phyloP scores from a whole-genome alignment of 2,329 filamentous ascomycete genomes.

The Sphaerulina vaccinii region DNA sequence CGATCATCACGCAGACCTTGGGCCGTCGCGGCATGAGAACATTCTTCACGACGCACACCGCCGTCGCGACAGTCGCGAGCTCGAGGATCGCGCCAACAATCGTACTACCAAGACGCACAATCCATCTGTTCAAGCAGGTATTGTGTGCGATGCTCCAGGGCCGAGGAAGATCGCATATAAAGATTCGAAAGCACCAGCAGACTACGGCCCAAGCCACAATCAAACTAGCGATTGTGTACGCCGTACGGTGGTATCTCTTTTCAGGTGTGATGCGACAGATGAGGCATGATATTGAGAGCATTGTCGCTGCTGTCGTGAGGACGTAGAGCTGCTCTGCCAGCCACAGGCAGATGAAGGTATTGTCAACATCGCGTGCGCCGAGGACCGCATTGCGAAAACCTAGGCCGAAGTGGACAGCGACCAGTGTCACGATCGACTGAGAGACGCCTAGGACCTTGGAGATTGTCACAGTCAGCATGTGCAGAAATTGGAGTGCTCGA shows the following conservation, averaged over 20 bases:
- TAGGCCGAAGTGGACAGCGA: conserved; percentile 27
- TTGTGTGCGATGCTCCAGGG: conserved; percentile 26
- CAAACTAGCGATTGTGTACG: conserved; percentile 20
- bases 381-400: conserved; percentile 14
- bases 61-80: conserved; percentile 23
- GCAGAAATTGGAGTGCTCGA: background rate
- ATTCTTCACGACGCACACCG: conserved; percentile 28
- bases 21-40: conserved; percentile 28
- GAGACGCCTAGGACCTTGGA: conserved; percentile 20
- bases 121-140: conserved; percentile 23
- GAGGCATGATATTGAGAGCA: conserved; percentile 30
- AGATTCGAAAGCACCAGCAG: conserved; percentile 20
- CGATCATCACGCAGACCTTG: conserved; percentile 27
- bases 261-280: conserved; percentile 29
- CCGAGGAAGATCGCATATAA: conserved; percentile 28
- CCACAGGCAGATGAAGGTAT: conserved; percentile 23
- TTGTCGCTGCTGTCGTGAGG: conserved; percentile 22
- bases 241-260: conserved; percentile 21
- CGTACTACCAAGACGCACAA: conserved; percentile 22
- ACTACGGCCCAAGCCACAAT: conserved; percentile 23
- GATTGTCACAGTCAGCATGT: background rate
- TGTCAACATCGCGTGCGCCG: conserved; percentile 1
- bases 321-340: conserved; percentile 23
- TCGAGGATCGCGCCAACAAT: conserved; percentile 27
- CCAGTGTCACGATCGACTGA: conserved; percentile 23